Base-by-base conservation (phyloP, 2,329 filamentous ascomycete genomes). In the Exophiala alcalophila region DNA sequence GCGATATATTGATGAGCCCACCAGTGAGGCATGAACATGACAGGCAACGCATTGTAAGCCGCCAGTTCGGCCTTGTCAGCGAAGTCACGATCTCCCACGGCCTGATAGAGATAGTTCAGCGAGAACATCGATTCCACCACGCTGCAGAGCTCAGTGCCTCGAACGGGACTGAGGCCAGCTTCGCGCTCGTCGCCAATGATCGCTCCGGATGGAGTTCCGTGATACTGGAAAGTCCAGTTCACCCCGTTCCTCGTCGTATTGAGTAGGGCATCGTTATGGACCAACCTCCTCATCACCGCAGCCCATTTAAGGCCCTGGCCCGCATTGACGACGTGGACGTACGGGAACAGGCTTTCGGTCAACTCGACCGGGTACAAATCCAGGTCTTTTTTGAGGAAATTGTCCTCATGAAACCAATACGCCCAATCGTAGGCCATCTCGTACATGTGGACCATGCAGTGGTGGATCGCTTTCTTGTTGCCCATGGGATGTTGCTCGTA, bases 1-100 rank as follows among this genome's bases (percentile, higher is more conserved):
- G 66, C 61, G 41, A 79, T 66, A 49, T 80, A 80, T 55, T 78
- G 73, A 53, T 73, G 74, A 16, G 67, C 66, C 76, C 76, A 80
- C 67, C 72, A 76, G 50, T 77, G 69, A 1, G 68, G 65, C 12
- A 69, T 70, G 19, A 77, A 55, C 49, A 70, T 70, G 3, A 65
- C 72, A 1, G 76, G 75, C 3, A 79, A 57, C 2, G 74, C 71
- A 49, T 79, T 80, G 63, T 76, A 79, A 3, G 74, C 72, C 5
- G 70, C 65, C 7, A 66, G 57, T 50, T 80, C 76, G 5, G 67
- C 65, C n/a, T 65, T 61, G 52, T 79, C 75, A 2, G 75, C 76
- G 48, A 70, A 74, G 10, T 60, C 49, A 20, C 64, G 63, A 37
- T 67, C 64, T 1, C 73, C 73, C 3, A 74, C 51, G 3, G 66